Evolutionary conservation across 208 protist genomes (phyloP), one percentile per base, ranked within the genome.

Genomic region (Acanthamoeba quina): DNA sequence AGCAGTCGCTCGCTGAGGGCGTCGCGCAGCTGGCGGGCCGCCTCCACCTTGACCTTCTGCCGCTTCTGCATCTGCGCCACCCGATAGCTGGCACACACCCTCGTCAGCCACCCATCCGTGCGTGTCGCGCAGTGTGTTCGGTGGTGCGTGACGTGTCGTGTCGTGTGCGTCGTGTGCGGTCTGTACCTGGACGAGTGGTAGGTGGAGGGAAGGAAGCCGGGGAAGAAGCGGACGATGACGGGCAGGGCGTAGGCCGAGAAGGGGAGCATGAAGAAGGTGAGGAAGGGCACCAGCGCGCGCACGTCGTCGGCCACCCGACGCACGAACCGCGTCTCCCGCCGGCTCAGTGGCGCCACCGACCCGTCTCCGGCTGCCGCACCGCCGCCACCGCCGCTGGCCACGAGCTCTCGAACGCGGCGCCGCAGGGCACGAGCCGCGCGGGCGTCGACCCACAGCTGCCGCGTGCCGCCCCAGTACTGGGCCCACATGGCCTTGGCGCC

Each of bases 231-330:
- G 52, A 89, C 34, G 52, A 89, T 64, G 80, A 89, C 6, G 49
- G 80, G 80, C 49, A 89, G 80, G 10, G 47, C 47, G 80, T 89
- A 89, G 49, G 80, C 80, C 21, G 80, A 89, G 52, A 56, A 56
- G n/a, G 80, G 80, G 26, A 66, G 52, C 52, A 62, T 31, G 52
- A 89, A 89, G 49, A 89, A 41, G 49, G n/a, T 5, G 15, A 64
- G 49, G 34, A 89, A 89, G 6, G 80, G 80, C 29, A 62, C 56
- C 15, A 66, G 29, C 19, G 80, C 56, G 26, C 34, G 47, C 80
- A 89, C 21, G 29, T 89, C 80, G 17, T 64, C 31, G 1, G 6
- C n/a, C 26, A 66, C 56, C 9, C 80, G 80, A 34, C 52, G 56
- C 19, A 89, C 49, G 29, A 89, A 41, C 24, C 56, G 47, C 10